These are phyloP conservation scores for Dactylellina sp. DNA, from an alignment of 2,329 filamentous ascomycete genomes.

Conservation along the genomic window DNA sequence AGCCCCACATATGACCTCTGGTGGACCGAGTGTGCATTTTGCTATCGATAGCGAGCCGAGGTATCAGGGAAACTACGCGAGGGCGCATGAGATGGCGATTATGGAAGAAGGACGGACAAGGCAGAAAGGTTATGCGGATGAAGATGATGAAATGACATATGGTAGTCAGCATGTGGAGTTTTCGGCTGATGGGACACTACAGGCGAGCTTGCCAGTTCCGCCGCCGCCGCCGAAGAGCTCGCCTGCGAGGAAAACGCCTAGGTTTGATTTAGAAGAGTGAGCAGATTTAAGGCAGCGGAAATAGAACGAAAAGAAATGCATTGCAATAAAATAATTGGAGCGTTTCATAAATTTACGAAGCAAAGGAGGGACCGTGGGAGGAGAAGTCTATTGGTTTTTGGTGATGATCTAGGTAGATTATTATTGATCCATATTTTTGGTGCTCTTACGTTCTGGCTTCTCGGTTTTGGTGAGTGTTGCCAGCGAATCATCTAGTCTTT, in stretches of 20 bases:
- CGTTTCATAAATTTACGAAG: neutral
- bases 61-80: constrained; percentile 33
- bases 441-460: neutral
- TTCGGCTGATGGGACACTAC: constrained; percentile 34
- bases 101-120: constrained; percentile 27
- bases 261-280: constrained; percentile 47
- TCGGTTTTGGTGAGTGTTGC: constrained; percentile 4
- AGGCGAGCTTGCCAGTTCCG: constrained; percentile 21
- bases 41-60: constrained; percentile 30
- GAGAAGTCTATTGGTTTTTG: neutral
- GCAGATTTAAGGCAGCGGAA: neutral
- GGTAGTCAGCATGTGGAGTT: constrained; percentile 40
- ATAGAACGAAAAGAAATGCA: neutral
- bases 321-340: neutral
- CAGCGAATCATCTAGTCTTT: neutral
- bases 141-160: constrained; percentile 53
- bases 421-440: constrained; percentile 1
- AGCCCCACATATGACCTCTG: constrained; percentile 4
- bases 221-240: constrained; percentile 33
- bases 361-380: neutral
- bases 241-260: constrained; percentile 10
- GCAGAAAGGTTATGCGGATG: constrained; percentile 15
- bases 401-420: neutral
- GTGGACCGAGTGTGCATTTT: constrained; percentile 44
- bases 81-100: constrained; percentile 22